phyloP scores from a whole-genome alignment of 1,284 basidiomycete genomes.

The Peniophora sp. region DNA sequence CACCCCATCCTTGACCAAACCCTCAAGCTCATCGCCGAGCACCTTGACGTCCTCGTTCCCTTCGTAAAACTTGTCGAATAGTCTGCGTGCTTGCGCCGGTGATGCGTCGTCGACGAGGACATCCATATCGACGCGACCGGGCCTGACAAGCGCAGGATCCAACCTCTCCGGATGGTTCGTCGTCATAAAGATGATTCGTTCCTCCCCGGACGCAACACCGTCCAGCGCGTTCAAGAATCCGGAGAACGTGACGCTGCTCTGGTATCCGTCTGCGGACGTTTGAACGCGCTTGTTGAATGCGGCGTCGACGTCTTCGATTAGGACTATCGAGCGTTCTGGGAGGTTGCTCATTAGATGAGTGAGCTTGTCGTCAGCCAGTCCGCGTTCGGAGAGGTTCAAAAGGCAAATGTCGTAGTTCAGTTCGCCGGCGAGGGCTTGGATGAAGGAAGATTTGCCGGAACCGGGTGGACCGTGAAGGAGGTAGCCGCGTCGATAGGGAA shows the following conservation, averaged over 20 bases:
- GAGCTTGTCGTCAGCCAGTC: constrained; percentile 94
- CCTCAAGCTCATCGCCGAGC: constrained; percentile 43
- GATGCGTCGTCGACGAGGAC: constrained; percentile 86
- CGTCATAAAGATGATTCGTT: constrained; percentile 98
- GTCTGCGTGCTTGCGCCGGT: constrained; percentile 68
- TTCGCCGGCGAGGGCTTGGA: constrained; percentile 91
- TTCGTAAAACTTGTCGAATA: constrained; percentile 86
- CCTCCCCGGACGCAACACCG: constrained; percentile 94
- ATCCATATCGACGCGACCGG: constrained; percentile 87
- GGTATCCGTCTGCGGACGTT: constrained; percentile 88
- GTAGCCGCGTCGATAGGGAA: constrained; percentile 95
- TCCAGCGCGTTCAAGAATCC: constrained; percentile 97
- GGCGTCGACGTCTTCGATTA: constrained; percentile 98
- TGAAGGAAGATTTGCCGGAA: constrained; percentile 97
- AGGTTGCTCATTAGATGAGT: constrained; percentile 91
- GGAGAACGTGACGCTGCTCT: constrained; percentile 94
- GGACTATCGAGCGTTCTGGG: constrained; percentile 86
- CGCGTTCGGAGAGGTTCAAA: constrained; percentile 93
- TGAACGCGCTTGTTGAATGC: constrained; percentile 91
- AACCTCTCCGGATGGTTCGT: constrained; percentile 88
- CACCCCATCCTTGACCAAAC: constrained; percentile 45
- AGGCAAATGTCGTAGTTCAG: constrained; percentile 95
- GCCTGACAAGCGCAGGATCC: constrained; percentile 90
- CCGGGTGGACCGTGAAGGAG: constrained; percentile 95
- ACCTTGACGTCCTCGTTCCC: constrained; percentile 35